Percentiles rank a stretch among this genome's conserved stretches.
phyloP scores from a whole-genome alignment of 257 asterid genomes.

The Solanum dulcamara region DNA sequence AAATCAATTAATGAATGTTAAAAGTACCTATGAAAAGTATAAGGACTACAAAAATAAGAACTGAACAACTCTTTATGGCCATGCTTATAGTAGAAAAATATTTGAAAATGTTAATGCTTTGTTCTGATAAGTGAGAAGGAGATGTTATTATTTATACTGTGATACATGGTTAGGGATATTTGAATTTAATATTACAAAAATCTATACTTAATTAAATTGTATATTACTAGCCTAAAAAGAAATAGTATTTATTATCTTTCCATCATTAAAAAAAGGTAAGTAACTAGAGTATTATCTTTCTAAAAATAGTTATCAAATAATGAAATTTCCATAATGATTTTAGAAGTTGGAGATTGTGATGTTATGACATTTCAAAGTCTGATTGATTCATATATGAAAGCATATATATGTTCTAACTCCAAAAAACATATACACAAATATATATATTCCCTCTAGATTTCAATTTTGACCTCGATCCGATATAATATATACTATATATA shows the following conservation, averaged over 20 bases:
- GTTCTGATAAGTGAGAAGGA: background rate
- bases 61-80: background rate
- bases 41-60: background rate
- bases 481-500: no score
- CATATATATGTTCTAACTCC: no score
- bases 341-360: no score
- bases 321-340: no score
- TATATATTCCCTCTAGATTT: no score
- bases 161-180: background rate
- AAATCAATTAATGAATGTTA: background rate
- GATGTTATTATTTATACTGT: background rate
- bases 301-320: no score
- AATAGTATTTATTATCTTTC: background rate
- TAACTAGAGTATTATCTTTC: no score
- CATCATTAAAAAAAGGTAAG: no score
- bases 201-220: background rate
- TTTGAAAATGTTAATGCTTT: background rate
- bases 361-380: no score
- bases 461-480: no score
- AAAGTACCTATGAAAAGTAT: background rate
- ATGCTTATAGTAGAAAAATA: background rate
- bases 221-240: background rate
- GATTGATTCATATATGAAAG: no score
- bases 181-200: background rate
- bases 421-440: no score